A percentile compares a stretch with the other conserved stretches of the same genome.
Evolutionary conservation across 306 rosid genomes (phyloP).

Genomic region (Neltuma alba): DNA sequence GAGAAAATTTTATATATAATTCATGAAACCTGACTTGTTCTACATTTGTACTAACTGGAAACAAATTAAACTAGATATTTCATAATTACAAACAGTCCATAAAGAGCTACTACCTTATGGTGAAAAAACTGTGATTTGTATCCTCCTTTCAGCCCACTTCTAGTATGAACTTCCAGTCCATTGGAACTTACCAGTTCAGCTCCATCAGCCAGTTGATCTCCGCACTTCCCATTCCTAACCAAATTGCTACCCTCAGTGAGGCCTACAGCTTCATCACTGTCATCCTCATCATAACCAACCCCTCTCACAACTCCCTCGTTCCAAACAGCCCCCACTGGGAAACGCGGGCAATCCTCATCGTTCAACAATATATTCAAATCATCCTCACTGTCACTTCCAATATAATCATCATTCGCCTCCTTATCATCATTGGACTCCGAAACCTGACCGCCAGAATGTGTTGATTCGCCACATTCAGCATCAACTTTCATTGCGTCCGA

Average conservation of each 20-base stretch:
- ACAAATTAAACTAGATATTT: not conserved
- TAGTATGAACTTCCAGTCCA: conserved; percentile 23
- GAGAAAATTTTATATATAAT: not conserved
- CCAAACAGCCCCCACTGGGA: conserved; percentile 32
- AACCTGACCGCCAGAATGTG: conserved; percentile 4
- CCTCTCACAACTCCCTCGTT: conserved; percentile 19
- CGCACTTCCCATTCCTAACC: conserved; percentile 23
- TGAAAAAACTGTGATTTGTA: conserved; percentile 31
- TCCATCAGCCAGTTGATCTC: conserved; percentile 20
- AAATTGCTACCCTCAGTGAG: conserved; percentile 26
- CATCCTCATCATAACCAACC: conserved; percentile 20
- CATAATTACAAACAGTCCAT: not conserved
- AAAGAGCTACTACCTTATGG: conserved; percentile 34
- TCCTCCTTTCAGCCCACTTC: conserved; percentile 29
- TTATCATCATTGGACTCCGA: conserved; percentile 9
- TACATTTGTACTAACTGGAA: not conserved
- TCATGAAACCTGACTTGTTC: not conserved
- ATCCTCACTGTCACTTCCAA: conserved; percentile 64
- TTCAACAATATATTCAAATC: conserved; percentile 71
- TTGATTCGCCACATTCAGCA: conserved; percentile 17
- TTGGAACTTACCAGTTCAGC: conserved; percentile 24
- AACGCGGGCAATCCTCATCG: conserved; percentile 44
- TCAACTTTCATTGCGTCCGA: conserved; percentile 23
- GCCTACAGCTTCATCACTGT: conserved; percentile 4
- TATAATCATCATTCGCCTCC: conserved; percentile 26